Percentiles rank a stretch among this genome's conserved stretches.
These are phyloP conservation scores for Emmonsia crescens DNA, from an alignment of 2,329 filamentous ascomycete species.

Conservation along the genomic window DNA sequence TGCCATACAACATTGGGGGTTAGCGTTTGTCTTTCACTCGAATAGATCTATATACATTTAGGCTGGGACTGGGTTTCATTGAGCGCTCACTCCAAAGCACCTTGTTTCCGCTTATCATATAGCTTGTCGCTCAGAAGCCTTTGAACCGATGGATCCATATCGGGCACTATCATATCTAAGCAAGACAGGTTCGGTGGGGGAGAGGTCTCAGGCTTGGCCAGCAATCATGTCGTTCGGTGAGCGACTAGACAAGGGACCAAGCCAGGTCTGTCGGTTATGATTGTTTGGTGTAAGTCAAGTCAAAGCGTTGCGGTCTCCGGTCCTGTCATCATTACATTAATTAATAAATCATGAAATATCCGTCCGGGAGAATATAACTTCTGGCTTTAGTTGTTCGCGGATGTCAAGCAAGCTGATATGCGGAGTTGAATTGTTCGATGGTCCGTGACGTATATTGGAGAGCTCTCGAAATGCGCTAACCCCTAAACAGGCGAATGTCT, in stretches of 20 bases:
- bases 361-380: neutral
- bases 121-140: slow-evolving; percentile 94
- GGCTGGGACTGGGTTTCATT: neutral
- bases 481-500: neutral
- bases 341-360: neutral
- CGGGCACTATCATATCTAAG: slow-evolving; percentile 9
- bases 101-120: slow-evolving; percentile 95
- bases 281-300: neutral
- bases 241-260: neutral
- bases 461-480: neutral
- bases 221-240: slow-evolving; percentile 1
- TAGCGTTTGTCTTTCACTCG: neutral
- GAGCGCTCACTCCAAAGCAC: slow-evolving; percentile 73
- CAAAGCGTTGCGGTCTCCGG: neutral
- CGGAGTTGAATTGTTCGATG: neutral
- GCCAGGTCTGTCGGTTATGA: neutral
- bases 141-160: slow-evolving; percentile 82
- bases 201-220: neutral
- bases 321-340: neutral
- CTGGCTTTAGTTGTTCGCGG: neutral
- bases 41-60: neutral
- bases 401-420: neutral
- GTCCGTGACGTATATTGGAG: neutral
- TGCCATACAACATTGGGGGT: neutral
- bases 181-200: neutral